Conservation (phyloP, 345 rosid genomes). For the Stellera chamaejasme region DNA sequence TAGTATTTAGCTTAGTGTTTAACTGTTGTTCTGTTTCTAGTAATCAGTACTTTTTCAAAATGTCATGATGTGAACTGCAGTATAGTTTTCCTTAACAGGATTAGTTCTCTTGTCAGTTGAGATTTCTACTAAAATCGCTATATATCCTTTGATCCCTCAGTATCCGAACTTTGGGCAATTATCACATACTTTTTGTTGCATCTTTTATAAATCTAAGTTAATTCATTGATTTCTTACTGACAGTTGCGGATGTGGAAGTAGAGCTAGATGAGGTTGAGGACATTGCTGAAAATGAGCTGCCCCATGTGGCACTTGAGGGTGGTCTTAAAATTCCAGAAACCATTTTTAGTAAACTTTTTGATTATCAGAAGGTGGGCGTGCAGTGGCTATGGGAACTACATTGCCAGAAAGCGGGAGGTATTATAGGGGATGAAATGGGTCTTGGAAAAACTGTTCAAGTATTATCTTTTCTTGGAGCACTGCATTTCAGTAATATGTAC, state of each 20-base stretch:
- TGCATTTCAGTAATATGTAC: constrained; percentile 91
- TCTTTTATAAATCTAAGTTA: too few relatives aligned
- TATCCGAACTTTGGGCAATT: too few relatives aligned
- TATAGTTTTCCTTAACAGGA: too few relatives aligned
- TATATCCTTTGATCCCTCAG: too few relatives aligned
- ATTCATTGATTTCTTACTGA: too few relatives aligned
- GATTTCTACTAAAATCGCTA: too few relatives aligned
- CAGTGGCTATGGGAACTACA: constrained; percentile 99
- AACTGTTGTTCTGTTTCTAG: too few relatives aligned
- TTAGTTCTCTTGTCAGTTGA: too few relatives aligned
- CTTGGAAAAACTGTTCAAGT: constrained; percentile 97
- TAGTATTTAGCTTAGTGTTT: too few relatives aligned
- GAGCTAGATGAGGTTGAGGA: constrained; percentile 46
- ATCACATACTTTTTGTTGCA: too few relatives aligned
- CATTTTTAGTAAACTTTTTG: constrained; percentile 72
- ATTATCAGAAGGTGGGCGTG: constrained; percentile 95
- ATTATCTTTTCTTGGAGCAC: constrained; percentile 83
- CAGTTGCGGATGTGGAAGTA: constrained; percentile 36
- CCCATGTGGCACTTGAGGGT: constrained; percentile 66
- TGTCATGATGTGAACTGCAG: too few relatives aligned
- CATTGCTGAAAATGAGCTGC: constrained; percentile 25
- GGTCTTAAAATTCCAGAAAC: constrained; percentile 74
- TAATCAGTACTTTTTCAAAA: too few relatives aligned
- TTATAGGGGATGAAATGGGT: constrained; percentile 99
- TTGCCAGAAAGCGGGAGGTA: constrained; percentile 98